Conservation (phyloP, 192 early-diverging fungal species). For the Neocallimastix lanati region DNA sequence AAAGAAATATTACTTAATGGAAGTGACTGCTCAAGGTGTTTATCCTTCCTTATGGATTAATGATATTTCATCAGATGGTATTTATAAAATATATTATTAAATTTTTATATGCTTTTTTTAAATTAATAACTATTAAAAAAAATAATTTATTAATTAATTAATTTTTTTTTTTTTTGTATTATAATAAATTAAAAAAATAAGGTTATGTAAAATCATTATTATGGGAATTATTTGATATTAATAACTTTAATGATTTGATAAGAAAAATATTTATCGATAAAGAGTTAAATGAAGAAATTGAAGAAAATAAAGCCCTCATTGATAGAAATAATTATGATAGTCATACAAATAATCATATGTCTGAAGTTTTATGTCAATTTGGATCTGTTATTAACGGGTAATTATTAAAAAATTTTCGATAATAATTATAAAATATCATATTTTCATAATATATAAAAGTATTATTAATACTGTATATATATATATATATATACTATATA, state of each 20-base stretch:
- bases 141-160: too few relatives aligned
- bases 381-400: conserved; percentile 20
- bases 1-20: conserved; percentile 13
- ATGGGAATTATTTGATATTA: conserved; percentile 28
- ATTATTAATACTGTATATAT: too few relatives aligned
- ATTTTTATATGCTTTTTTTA: too few relatives aligned
- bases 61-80: conserved; percentile 27
- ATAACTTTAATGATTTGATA: conserved; percentile 16
- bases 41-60: conserved; percentile 24
- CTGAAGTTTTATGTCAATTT: conserved; percentile 25
- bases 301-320: not conserved
- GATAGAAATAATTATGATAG: conserved; percentile 8
- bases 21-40: conserved; percentile 20
- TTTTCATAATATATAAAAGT: too few relatives aligned
- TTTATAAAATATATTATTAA: not conserved
- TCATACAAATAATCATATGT: conserved; percentile 8
- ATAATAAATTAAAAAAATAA: too few relatives aligned
- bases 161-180: too few relatives aligned
- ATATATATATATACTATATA: too few relatives aligned
- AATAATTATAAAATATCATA: too few relatives aligned
- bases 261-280: not conserved
- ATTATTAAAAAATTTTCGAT: too few relatives aligned
- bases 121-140: not conserved
- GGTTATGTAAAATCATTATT: conserved; percentile 16
- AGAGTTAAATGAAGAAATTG: not conserved